Evolutionary conservation across 805 yeast species (phyloP).

Genomic region (Saccharomycopsis capsularis): DNA sequence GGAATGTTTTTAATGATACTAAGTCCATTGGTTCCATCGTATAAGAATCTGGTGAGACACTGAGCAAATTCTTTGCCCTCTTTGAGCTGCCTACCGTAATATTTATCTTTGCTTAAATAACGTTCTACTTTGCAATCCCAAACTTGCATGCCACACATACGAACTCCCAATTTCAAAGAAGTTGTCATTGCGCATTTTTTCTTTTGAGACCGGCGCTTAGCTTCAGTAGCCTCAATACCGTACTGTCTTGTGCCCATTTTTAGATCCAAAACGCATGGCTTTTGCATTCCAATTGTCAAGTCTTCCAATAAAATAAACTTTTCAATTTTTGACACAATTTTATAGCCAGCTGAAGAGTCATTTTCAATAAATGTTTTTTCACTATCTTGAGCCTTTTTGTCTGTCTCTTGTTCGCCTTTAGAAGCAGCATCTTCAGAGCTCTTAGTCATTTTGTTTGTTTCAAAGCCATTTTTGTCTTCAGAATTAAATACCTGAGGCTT

Average conservation of each 20-base stretch:
- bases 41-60: slow-evolving; percentile 67
- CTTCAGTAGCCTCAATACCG: slow-evolving; percentile 79
- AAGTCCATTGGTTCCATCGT: slow-evolving; percentile 56
- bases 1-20: slow-evolving; percentile 68
- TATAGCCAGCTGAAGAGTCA: background rate
- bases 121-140: slow-evolving; percentile 45
- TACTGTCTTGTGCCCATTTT: slow-evolving; percentile 99
- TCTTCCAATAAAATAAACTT: slow-evolving; percentile 86
- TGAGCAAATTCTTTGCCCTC: slow-evolving; percentile 73
- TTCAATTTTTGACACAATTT: slow-evolving; percentile 44
- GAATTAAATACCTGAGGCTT: background rate
- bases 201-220: slow-evolving; percentile 73
- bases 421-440: background rate
- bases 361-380: background rate
- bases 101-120: slow-evolving; percentile 76
- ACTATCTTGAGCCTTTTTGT: background rate
- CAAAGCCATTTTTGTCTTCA: background rate
- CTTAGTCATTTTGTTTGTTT: no score
- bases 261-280: slow-evolving; percentile 88
- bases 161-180: slow-evolving; percentile 72
- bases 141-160: slow-evolving; percentile 93
- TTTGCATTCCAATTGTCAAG: slow-evolving; percentile 70
- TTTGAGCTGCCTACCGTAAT: slow-evolving; percentile 75
- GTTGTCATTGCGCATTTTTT: slow-evolving; percentile 79
- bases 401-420: background rate